A percentile compares a stretch with the other conserved stretches of the same genome.
phyloP scores from a whole-genome alignment of 805 yeast species.

The Candida koratica region DNA sequence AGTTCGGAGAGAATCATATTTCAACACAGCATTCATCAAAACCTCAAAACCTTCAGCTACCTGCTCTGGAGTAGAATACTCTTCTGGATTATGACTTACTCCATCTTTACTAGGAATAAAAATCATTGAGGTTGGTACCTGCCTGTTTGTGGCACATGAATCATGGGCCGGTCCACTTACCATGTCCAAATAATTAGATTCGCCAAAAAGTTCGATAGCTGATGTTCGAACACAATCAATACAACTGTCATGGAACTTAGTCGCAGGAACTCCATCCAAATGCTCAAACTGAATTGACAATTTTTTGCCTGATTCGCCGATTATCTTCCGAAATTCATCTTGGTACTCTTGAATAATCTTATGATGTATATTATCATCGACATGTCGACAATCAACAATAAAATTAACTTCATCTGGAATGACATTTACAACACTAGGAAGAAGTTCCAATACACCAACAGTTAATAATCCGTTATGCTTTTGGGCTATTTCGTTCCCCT shows the following conservation, averaged over 20 bases:
- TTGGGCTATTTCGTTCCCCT: conserved; percentile 53
- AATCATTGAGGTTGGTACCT: conserved; percentile 69
- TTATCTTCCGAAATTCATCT: conserved; percentile 32
- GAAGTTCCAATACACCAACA: conserved; percentile 53
- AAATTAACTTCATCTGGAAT: conserved; percentile 61
- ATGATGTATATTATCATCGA: conserved; percentile 39
- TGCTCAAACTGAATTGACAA: conserved; percentile 40
- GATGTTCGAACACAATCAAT: conserved; percentile 49
- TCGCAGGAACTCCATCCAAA: conserved; percentile 51
- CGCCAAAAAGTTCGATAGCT: conserved; percentile 48
- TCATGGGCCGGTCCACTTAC: conserved; percentile 76
- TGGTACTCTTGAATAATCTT: conserved; percentile 35
- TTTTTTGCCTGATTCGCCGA: conserved; percentile 26
- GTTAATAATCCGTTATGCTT: conserved; percentile 52
- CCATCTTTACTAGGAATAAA: conserved; percentile 49
- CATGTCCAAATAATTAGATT: conserved; percentile 41
- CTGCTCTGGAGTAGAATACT: conserved; percentile 62
- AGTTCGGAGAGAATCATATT: conserved; percentile 24
- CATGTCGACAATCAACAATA: conserved; percentile 59
- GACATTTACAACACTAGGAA: conserved; percentile 64
- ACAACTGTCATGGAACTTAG: conserved; percentile 51
- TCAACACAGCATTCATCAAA: conserved; percentile 44
- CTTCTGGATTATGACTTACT: conserved; percentile 57
- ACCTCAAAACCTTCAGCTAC: conserved; percentile 58
- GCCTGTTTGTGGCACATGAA: conserved; percentile 53